phyloP scores from a whole-genome alignment of 345 rosid species.

The Erodium maritimum region DNA sequence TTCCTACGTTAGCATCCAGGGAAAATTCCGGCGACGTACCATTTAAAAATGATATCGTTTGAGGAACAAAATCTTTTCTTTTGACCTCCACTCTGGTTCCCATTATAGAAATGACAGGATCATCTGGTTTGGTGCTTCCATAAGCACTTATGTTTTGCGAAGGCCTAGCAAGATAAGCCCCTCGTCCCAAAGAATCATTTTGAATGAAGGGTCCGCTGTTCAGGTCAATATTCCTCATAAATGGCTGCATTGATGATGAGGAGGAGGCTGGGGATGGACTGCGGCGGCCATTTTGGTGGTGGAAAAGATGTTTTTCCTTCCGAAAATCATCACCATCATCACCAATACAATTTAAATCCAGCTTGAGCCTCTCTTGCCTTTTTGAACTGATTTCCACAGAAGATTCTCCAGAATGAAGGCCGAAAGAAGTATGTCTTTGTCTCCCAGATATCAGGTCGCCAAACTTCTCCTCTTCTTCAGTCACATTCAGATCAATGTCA shows the following conservation, averaged over 20 bases:
- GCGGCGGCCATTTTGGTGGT: slow-evolving; percentile 42
- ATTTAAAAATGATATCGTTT: slow-evolving; percentile 32
- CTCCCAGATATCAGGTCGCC: slow-evolving; percentile 29
- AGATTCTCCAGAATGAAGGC: slow-evolving; percentile 47
- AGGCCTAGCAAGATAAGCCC: slow-evolving; percentile 16
- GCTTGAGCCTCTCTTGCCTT: slow-evolving; percentile 49
- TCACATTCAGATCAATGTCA: slow-evolving; percentile 75
- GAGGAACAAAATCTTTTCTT: slow-evolving; percentile 41
- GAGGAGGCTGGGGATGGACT: slow-evolving; percentile 77
- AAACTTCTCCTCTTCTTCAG: slow-evolving; percentile 54
- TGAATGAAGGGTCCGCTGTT: slow-evolving; percentile 58
- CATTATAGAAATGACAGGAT: slow-evolving; percentile 57
- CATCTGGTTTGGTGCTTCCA: slow-evolving; percentile 31
- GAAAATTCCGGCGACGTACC: slow-evolving; percentile 45
- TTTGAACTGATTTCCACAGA: slow-evolving; percentile 41
- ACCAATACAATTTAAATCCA: slow-evolving; percentile 66
- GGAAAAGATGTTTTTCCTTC: slow-evolving; percentile 34
- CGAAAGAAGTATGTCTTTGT: slow-evolving; percentile 39
- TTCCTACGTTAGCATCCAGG: slow-evolving; percentile 30
- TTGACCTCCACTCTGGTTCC: slow-evolving; percentile 61
- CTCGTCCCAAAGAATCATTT: slow-evolving; percentile 42
- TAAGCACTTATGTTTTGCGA: slow-evolving; percentile 23
- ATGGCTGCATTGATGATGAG: slow-evolving; percentile 55
- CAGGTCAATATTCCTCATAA: slow-evolving; percentile 69
- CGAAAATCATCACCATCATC: slow-evolving; percentile 51